Evolutionary conservation across 1,284 basidiomycete genomes (phyloP), one percentile per base, ranked within the genome.

Genomic region (Ceratobasidium sp.): DNA sequence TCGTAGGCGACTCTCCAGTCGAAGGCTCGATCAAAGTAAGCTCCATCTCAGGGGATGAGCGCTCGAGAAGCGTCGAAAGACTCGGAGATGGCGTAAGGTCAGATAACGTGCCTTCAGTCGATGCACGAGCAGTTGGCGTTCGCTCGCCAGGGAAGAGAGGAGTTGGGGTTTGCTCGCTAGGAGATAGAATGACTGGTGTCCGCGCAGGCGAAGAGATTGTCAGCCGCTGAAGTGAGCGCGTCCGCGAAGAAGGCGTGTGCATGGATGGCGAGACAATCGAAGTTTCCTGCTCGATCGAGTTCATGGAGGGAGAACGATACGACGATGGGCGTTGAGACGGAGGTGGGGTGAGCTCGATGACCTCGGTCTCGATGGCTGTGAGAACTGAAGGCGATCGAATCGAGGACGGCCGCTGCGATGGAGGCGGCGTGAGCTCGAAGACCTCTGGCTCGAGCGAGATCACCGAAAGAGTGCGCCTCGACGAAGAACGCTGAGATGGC

Each of bases 201-300:
- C 72, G 71, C 49, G 63, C 33, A 15, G 63, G 40, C 23, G 64
- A 77, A 10, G 51, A 58, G 20, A 68, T 66, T 0, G 71, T 64
- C 3, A 51, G 3, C 15, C 46, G 71, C 39, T 40, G 46, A 13
- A 63, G 60, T 6, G 60, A 73, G 4, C 13, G 56, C 12, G 71
- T 63, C 26, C 60, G 58, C 46, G 44, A 42, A 40, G 71, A 73
- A 2, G 71, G 63, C 10, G 75, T 64, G 33, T 68, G 64, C 63
- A 77, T 44, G 7, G 64, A 60, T 15, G 53, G 64, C 20, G 75
- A 42, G 53, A 77, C 75, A 2, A 66, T 44, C 33, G 75, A 68
- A 7, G 75, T 56, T 9, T 77, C 75, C 53, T 53, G 49, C 40
- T 58, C 64, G 64, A 77, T 77, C 13, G 75, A 77, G 53, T 67